Conservation (phyloP, 306 rosid genomes). For the Aeschynomene evenia region DNA sequence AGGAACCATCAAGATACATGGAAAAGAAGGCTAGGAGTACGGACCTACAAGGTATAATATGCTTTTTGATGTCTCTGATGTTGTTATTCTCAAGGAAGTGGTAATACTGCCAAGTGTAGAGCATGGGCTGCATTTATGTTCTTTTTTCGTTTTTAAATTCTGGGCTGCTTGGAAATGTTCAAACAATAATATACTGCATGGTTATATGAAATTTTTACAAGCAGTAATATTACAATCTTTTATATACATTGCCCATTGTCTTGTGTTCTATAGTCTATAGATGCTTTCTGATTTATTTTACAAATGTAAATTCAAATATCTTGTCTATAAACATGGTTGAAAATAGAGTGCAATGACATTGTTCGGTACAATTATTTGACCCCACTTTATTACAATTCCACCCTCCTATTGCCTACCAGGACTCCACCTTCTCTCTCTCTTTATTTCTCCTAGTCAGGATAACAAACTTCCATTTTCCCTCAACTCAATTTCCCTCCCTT, state of each 20-base stretch:
- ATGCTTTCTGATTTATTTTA: slow-evolving; percentile 18
- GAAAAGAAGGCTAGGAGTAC: slow-evolving; percentile 84
- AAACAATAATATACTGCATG: too few species aligned
- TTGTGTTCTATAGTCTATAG: neutral
- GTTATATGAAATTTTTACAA: too few species aligned
- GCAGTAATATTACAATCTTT: neutral
- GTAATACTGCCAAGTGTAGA: neutral
- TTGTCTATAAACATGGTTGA: neutral
- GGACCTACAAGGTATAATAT: slow-evolving; percentile 84
- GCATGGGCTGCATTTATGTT: neutral
- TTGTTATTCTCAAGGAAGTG: slow-evolving; percentile 10
- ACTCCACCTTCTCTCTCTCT: too few species aligned
- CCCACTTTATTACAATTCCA: neutral
- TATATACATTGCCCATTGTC: neutral
- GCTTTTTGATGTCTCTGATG: slow-evolving; percentile 18
- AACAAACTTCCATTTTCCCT: too few species aligned
- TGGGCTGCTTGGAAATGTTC: too few species aligned
- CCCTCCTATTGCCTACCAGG: too few species aligned
- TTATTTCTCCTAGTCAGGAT: too few species aligned
- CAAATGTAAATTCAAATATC: neutral
- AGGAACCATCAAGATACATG: slow-evolving; percentile 75
- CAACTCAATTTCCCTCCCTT: too few species aligned
- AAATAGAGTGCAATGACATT: neutral
- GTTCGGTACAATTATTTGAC: neutral
- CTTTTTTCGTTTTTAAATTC: neutral